Evolutionary conservation across 176 grass and related monocot species (phyloP).

Genomic region (Juncus inflexus): DNA sequence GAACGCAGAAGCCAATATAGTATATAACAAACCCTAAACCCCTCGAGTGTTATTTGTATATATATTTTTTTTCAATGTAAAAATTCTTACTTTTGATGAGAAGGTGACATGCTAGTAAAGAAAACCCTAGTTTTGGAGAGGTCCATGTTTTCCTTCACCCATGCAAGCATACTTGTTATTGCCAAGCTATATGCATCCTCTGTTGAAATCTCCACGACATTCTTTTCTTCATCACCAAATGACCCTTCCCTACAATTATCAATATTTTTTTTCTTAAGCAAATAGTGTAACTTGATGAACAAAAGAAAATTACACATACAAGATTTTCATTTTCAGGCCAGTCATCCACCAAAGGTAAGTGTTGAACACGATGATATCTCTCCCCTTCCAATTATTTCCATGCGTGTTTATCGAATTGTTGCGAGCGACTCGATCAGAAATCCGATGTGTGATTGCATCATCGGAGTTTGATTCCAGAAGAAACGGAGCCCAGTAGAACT

Average conservation of each 20-base stretch:
- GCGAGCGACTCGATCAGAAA: constrained; percentile 56
- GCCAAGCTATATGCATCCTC: constrained; percentile 75
- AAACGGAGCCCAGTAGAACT: constrained; percentile 98
- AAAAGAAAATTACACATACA: constrained; percentile 27
- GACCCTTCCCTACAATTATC: constrained; percentile 31
- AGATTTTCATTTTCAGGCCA: constrained; percentile 60
- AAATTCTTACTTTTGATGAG: constrained; percentile 56
- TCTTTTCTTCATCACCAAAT: constrained; percentile 33
- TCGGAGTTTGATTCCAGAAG: constrained; percentile 80
- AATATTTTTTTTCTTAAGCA: background rate
- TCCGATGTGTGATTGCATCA: constrained; percentile 46
- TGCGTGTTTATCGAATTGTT: constrained; percentile 57
- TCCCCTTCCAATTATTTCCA: constrained; percentile 56
- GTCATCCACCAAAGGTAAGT: constrained; percentile 96
- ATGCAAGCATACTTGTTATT: constrained; percentile 62
- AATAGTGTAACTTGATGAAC: background rate
- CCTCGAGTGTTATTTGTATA: too few relatives aligned
- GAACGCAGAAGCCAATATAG: too few relatives aligned
- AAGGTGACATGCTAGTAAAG: constrained; percentile 85
- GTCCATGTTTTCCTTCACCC: constrained; percentile 75
- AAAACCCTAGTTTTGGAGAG: constrained; percentile 53
- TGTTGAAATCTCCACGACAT: constrained; percentile 46
- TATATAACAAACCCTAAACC: too few relatives aligned
- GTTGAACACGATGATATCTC: constrained; percentile 67
- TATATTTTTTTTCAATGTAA: too few relatives aligned